These are phyloP conservation scores for Mikania micrantha DNA, from an alignment of 129 eudicot genomes.

Conservation along the genomic window DNA sequence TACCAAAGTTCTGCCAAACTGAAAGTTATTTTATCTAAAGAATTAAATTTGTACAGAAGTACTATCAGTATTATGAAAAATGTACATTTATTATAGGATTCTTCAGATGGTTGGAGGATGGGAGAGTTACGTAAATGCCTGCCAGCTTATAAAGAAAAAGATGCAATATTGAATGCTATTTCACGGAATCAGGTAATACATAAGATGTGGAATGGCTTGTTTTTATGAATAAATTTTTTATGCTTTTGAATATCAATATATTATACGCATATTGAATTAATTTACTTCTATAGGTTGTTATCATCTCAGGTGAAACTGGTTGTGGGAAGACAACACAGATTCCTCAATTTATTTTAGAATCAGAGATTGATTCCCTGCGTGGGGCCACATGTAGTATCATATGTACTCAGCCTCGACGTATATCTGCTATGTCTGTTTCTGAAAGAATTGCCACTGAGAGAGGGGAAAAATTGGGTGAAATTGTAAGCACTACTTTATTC, in stretches of 20 bases:
- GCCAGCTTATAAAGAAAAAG: slow-evolving; percentile 90
- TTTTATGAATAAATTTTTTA: not conserved
- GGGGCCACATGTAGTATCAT: slow-evolving; percentile 84
- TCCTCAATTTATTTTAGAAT: slow-evolving; percentile 92
- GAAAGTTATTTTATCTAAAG: not conserved
- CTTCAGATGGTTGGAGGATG: slow-evolving; percentile 78
- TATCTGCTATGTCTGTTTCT: slow-evolving; percentile 95
- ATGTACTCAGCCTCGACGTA: slow-evolving; percentile 96
- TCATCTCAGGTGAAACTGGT: slow-evolving; percentile 99
- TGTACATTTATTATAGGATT: slow-evolving; percentile 42
- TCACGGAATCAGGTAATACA: slow-evolving; percentile 63
- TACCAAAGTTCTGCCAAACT: not conserved
- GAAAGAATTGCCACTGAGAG: slow-evolving; percentile 95
- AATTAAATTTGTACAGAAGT: not conserved
- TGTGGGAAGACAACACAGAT: slow-evolving; percentile 99
- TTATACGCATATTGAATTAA: not conserved
- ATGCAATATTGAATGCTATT: slow-evolving; percentile 67
- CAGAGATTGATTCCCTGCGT: slow-evolving; percentile 58
- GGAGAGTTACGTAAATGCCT: slow-evolving; percentile 68
- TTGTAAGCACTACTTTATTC: slow-evolving; percentile 44
- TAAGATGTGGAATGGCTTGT: not conserved
- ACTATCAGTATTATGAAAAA: slow-evolving; percentile 8
- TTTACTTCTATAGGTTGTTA: slow-evolving; percentile 55
- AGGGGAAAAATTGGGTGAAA: slow-evolving; percentile 87
- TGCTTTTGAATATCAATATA: slow-evolving; percentile 3